Percentiles rank a stretch among this genome's conserved stretches.
These are phyloP conservation scores for Plantago major DNA, from an alignment of 257 asterid species.

Conservation along the genomic window DNA sequence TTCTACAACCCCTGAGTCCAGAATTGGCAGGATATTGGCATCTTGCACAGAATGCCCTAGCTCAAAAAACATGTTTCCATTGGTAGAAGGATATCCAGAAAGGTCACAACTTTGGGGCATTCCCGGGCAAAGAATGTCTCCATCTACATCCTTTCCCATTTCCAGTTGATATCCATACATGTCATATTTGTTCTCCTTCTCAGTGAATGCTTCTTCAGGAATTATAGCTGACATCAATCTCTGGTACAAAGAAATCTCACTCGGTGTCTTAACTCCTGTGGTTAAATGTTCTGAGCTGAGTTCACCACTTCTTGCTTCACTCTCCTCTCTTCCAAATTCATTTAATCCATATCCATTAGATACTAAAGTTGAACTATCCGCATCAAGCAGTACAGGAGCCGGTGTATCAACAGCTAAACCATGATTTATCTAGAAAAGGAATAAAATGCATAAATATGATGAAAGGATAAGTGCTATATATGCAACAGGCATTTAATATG, in stretches of 20 bases:
- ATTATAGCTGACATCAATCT: constrained; percentile 78
- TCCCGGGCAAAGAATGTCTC: constrained; percentile 37
- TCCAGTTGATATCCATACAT: constrained; percentile 46
- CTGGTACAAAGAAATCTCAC: constrained; percentile 62
- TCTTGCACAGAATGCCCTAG: constrained; percentile 36
- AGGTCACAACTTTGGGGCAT: constrained; percentile 37
- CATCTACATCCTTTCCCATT: constrained; percentile 44
- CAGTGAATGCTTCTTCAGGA: constrained; percentile 62
- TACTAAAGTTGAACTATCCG: constrained; percentile 42
- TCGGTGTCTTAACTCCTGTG: constrained; percentile 38
- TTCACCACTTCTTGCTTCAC: constrained; percentile 42
- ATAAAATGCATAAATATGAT: not conserved
- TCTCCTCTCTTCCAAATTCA: constrained; percentile 49
- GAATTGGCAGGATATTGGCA: constrained; percentile 26
- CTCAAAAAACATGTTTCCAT: constrained; percentile 44
- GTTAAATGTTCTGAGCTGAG: constrained; percentile 42
- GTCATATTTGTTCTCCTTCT: constrained; percentile 44
- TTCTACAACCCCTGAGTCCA: constrained; percentile 32
- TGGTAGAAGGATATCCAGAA: constrained; percentile 42
- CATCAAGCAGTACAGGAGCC: constrained; percentile 38
- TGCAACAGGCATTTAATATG: not conserved
- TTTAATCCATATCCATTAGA: constrained; percentile 36
- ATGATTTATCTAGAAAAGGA: constrained; percentile 38
- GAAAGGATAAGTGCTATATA: not conserved
- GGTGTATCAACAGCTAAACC: constrained; percentile 38